phyloP scores from a whole-genome alignment of 805 yeast species.

The Nakazawaea populi region DNA sequence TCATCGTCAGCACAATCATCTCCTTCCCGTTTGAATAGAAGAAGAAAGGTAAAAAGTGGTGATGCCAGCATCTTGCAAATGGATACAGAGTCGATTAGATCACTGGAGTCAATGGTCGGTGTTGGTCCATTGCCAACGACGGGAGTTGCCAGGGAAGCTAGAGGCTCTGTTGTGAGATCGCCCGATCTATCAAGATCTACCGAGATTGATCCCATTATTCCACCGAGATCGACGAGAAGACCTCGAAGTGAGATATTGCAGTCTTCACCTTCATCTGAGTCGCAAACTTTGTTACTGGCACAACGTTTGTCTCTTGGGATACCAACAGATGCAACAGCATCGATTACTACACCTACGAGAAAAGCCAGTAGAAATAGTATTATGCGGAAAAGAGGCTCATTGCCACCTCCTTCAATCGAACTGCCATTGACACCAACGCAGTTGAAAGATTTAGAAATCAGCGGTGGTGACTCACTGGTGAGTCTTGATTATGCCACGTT shows the following conservation, averaged over 20 bases:
- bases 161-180: conserved; percentile 6
- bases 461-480: neutral
- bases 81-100: conserved; percentile 18
- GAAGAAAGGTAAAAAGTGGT: neutral
- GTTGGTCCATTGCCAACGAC: conserved; percentile 17
- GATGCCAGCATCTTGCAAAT: neutral
- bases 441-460: neutral
- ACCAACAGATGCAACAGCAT: too few species aligned
- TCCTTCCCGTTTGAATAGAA: neutral
- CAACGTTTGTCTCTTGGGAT: too few species aligned
- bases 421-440: conserved; percentile 10
- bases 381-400: conserved; percentile 5
- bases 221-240: conserved; percentile 26
- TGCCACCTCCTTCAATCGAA: conserved; percentile 9
- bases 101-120: conserved; percentile 9
- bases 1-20: neutral
- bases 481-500: neutral
- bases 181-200: conserved; percentile 22
- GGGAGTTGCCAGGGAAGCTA: neutral
- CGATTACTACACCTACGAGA: neutral
- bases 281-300: too few species aligned
- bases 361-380: neutral
- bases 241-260: conserved; percentile 13
- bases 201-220: conserved; percentile 18
- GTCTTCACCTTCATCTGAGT: neutral